A percentile compares a stretch with the other conserved stretches of the same genome.
Conservation (phyloP, 2,329 filamentous ascomycete genomes). For the Zarea fungicola region DNA sequence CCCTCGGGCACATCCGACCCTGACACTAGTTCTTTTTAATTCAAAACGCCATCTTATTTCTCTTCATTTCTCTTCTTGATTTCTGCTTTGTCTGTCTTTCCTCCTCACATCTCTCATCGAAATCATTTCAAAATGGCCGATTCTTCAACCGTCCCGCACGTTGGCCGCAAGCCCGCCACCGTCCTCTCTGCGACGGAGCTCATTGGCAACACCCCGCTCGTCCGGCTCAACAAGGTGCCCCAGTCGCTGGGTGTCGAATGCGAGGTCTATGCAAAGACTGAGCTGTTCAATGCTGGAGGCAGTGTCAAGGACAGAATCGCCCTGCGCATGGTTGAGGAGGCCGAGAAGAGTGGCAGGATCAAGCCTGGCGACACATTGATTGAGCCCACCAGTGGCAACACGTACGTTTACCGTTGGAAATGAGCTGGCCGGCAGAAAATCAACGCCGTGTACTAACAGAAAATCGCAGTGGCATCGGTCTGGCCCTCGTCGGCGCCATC, state of each 20-base stretch:
- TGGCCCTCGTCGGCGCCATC: constrained; percentile 88
- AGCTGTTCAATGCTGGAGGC: constrained; percentile 90
- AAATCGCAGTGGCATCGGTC: constrained; percentile 67
- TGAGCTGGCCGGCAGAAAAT: no score
- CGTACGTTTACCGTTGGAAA: constrained; percentile 42
- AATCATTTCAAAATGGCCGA: constrained; percentile 4
- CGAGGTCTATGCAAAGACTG: constrained; percentile 84
- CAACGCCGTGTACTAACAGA: constrained; percentile 24
- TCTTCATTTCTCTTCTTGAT: background rate
- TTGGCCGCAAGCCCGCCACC: constrained; percentile 30
- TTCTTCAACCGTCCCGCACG: constrained; percentile 24
- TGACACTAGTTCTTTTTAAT: background rate
- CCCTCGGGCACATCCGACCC: background rate
- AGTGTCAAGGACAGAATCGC: constrained; percentile 95
- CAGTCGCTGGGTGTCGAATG: constrained; percentile 85
- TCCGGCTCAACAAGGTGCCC: constrained; percentile 88
- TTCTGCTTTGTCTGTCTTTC: background rate
- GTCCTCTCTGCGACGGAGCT: constrained; percentile 70
- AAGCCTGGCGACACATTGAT: constrained; percentile 97
- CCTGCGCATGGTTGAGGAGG: constrained; percentile 93
- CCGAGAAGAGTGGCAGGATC: constrained; percentile 85
- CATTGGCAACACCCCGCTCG: constrained; percentile 94
- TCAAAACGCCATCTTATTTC: background rate
- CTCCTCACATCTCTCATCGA: background rate
- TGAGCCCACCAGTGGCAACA: constrained; percentile 96